A percentile compares a stretch with the other conserved stretches of the same genome.
Evolutionary conservation across 1,284 basidiomycete genomes (phyloP).

Genomic region (Wolfiporia cocos): DNA sequence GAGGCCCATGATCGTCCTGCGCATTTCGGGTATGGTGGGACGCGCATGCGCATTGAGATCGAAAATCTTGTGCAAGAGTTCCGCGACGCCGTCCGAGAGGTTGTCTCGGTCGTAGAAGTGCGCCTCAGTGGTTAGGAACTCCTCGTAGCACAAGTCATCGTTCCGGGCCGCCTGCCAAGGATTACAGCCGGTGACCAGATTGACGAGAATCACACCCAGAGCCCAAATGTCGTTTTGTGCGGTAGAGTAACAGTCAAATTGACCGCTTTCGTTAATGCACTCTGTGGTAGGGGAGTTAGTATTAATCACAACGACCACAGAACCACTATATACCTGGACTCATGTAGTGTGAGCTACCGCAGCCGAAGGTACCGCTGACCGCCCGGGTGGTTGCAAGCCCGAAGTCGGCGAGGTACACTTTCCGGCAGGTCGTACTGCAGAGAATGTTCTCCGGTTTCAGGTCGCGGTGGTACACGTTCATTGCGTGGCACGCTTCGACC

Average conservation of each 20-base stretch:
- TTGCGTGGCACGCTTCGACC: conserved; percentile 52
- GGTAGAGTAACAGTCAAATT: conserved; percentile 52
- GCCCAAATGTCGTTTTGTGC: conserved; percentile 88
- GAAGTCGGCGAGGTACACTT: conserved; percentile 61
- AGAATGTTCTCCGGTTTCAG: conserved; percentile 76
- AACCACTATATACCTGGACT: conserved; percentile 38
- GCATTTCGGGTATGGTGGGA: conserved; percentile 58
- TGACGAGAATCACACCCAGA: conserved; percentile 45
- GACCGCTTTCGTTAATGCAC: conserved; percentile 19
- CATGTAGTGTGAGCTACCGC: conserved; percentile 51
- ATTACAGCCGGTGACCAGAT: conserved; percentile 82
- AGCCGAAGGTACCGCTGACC: conserved; percentile 44
- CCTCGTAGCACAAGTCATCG: conserved; percentile 66
- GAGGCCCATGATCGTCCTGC: conserved; percentile 50
- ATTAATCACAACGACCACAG: neutral
- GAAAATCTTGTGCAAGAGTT: conserved; percentile 58
- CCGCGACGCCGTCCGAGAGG: conserved; percentile 56
- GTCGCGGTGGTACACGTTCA: conserved; percentile 66
- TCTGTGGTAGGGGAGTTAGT: conserved; percentile 15
- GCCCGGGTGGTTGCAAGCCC: conserved; percentile 56
- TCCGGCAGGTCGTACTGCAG: conserved; percentile 38
- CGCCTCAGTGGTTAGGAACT: conserved; percentile 47
- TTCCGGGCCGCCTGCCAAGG: conserved; percentile 80
- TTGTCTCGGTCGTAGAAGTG: conserved; percentile 71
- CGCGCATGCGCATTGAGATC: conserved; percentile 44